These are phyloP conservation scores for Trametes pubescens DNA, from an alignment of 1,284 basidiomycete species.

Conservation along the genomic window DNA sequence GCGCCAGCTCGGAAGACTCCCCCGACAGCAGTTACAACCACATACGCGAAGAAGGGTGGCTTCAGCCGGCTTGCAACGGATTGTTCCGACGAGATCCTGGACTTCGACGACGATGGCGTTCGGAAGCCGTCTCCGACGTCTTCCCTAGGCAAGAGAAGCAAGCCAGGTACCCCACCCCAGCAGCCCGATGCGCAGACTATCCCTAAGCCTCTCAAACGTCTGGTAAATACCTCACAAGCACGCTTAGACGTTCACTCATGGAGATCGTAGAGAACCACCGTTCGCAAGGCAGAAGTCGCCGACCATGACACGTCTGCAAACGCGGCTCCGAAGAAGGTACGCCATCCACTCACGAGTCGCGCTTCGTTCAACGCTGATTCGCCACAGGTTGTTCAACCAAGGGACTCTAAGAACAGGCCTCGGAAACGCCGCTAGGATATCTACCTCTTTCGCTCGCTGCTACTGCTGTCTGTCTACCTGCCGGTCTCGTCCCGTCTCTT, in stretches of 20 bases:
- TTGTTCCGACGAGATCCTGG: constrained; percentile 43
- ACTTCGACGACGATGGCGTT: constrained; percentile 37
- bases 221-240: constrained; percentile 20
- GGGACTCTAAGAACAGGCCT: constrained; percentile 25
- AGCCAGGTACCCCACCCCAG: constrained; percentile 19
- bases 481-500: neutral
- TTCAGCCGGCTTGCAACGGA: constrained; percentile 42
- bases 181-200: constrained; percentile 4
- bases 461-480: neutral
- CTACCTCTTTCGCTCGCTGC: neutral
- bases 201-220: constrained; percentile 34
- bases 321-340: constrained; percentile 19
- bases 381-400: constrained; percentile 18
- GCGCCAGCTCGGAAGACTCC: constrained; percentile 13
- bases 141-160: constrained; percentile 35
- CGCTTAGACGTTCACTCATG: neutral
- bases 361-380: neutral
- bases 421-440: constrained; percentile 26
- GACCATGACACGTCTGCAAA: neutral
- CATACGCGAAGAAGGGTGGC: constrained; percentile 31
- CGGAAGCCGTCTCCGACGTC: constrained; percentile 21
- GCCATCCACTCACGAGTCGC: neutral
- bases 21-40: neutral
- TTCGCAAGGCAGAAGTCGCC: constrained; percentile 30
- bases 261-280: constrained; percentile 28